Evolutionary conservation across 2,329 filamentous ascomycete species (phyloP).

Genomic region (Xylaria sp.): DNA sequence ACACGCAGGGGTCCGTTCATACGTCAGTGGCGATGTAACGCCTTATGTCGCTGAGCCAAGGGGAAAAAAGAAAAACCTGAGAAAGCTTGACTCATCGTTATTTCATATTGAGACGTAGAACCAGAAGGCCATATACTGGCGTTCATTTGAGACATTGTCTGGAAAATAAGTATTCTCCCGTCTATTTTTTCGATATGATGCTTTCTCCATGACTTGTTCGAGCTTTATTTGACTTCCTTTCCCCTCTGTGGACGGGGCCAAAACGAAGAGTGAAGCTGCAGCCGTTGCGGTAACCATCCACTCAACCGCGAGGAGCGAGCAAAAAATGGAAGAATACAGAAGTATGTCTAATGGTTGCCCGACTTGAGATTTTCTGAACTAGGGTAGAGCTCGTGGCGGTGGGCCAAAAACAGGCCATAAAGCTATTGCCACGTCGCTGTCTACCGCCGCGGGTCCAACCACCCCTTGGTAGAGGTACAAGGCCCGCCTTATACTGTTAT

Average conservation of each 20-base stretch:
- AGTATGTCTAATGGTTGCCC: constrained; percentile 26
- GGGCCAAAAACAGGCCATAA: constrained; percentile 46
- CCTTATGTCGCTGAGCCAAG: constrained; percentile 13
- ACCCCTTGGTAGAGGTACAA: constrained; percentile 43
- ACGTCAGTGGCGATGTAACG: constrained; percentile 24
- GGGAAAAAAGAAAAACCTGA: constrained; percentile 1
- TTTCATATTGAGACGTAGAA: constrained; percentile 7
- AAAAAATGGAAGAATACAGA: constrained; percentile 26
- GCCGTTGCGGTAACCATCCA: constrained; percentile 35
- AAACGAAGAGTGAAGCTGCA: constrained; percentile 23
- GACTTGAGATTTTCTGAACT: constrained; percentile 34
- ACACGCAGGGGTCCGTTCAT: constrained; percentile 17
- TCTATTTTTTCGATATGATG: not conserved
- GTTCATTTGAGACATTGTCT: not conserved
- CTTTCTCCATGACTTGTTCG: constrained; percentile 3
- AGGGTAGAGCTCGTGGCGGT: constrained; percentile 46
- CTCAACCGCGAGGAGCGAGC: constrained; percentile 35
- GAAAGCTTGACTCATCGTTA: constrained; percentile 15
- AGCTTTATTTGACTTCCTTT: not conserved
- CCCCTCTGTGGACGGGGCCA: constrained; percentile 28
- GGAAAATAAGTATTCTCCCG: not conserved
- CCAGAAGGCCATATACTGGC: not conserved
- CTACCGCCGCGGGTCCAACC: constrained; percentile 40
- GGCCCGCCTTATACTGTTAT: constrained; percentile 42
- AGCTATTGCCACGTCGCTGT: constrained; percentile 46